A percentile compares a stretch with the other conserved stretches of the same genome.
phyloP scores from a whole-genome alignment of 2,329 filamentous ascomycete genomes.

The Simplicillium aogashimaense region DNA sequence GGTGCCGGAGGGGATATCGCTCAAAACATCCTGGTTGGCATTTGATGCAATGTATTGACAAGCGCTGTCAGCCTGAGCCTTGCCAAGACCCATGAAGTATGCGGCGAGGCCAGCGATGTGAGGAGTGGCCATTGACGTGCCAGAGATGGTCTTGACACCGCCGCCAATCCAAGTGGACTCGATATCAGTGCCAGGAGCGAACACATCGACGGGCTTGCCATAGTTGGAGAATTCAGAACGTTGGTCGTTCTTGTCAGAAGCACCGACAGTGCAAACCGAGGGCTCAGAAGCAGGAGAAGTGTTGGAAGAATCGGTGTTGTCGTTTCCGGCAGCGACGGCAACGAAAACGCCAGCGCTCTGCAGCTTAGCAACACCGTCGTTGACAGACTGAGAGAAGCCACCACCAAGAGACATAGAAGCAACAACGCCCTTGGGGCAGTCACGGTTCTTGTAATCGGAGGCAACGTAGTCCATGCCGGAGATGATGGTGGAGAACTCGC shows the following conservation, averaged over 20 bases:
- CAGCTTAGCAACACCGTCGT: slow-evolving; percentile 35
- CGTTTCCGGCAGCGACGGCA: slow-evolving; percentile 44
- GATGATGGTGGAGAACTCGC: slow-evolving; percentile 24
- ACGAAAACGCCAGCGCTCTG: slow-evolving; percentile 35
- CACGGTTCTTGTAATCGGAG: slow-evolving; percentile 18
- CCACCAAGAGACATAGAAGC: slow-evolving; percentile 48
- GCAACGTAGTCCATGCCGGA: slow-evolving; percentile 28
- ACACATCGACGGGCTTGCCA: slow-evolving; percentile 24
- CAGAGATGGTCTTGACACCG: slow-evolving; percentile 27
- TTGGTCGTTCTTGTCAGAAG: slow-evolving; percentile 27
- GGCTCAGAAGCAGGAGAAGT: slow-evolving; percentile 38
- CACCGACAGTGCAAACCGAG: slow-evolving; percentile 40
- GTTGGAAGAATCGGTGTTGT: slow-evolving; percentile 32
- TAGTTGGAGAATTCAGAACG: slow-evolving; percentile 42
- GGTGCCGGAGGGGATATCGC: not conserved
- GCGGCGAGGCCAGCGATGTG: slow-evolving; percentile 53
- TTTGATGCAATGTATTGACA: not conserved
- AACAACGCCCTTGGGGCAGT: slow-evolving; percentile 30
- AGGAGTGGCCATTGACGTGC: slow-evolving; percentile 49
- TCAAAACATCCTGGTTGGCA: not conserved
- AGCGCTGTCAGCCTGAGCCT: not conserved
- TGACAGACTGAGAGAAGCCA: slow-evolving; percentile 29
- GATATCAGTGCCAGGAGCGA: slow-evolving; percentile 25
- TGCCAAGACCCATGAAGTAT: slow-evolving; percentile 46
- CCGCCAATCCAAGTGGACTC: slow-evolving; percentile 21